Base-by-base conservation (phyloP, 768 basidiomycete genomes). In the Agaricus subrufescens region DNA sequence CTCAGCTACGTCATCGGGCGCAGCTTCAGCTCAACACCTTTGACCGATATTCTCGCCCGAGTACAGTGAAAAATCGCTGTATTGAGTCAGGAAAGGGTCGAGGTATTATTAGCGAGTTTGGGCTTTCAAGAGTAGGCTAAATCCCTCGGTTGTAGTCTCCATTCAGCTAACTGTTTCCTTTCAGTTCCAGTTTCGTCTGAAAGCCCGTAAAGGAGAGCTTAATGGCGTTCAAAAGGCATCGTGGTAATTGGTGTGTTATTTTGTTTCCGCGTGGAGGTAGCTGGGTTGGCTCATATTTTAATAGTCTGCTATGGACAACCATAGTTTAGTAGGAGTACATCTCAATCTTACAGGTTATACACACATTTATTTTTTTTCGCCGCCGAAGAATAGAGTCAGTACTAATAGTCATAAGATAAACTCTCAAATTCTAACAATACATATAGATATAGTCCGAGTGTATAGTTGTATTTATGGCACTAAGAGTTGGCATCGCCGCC, bases 11-110 rank as follows among this genome's bases (percentile, higher is more conserved):
- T 54, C 91, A 94, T 69, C 91, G 94, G 62, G 96, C 96, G 14
- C 94, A 97, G 69, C 74, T 98, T 58, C 94, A 97, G 66, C 77
- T 97, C 49, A 96, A 96, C 71, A 84, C 86, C 4, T 91, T 97
- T 63, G 86, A 82, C 48, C 80, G 83, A 26, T 87, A 92, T 67
- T 87, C 91, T 0, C 84, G 91, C 39, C 89, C 91, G n/a, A 85
- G 86, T 12, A 86, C 85, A 2, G 89, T 97, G 31, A 94, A 92
- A 75, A 94, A 94, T 67, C 78, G 95, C 27, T 98, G 96, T 63
- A 73, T 78, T 19, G 91, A 88, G 69, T 85, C 91, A 8, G 96
- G 96, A 0, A 78, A 85, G 57, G 94, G 92, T 6, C 80, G 93
- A 58, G 96, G 94, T 52, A 76, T 97, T 31, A 88, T 98, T 62